Base-by-base conservation (phyloP, 306 rosid genomes). In the Hippophae tibetana region DNA sequence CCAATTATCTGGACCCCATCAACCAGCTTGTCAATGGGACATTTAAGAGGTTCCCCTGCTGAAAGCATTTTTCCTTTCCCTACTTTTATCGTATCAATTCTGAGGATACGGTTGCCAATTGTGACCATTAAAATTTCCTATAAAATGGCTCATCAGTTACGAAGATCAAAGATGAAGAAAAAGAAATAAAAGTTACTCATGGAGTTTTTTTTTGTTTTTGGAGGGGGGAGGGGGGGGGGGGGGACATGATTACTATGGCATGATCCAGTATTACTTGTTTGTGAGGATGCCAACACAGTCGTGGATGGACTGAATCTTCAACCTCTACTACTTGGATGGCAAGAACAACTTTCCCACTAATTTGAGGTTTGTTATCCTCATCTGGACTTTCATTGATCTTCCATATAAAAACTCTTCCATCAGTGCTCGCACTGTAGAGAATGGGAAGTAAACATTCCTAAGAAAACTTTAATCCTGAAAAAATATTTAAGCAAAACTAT, bases 201-300 rank as follows among this genome's bases (percentile, higher is more conserved):
- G 38, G 38, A 31, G 38, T 18, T 18, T 18, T 18, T 18, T 18
- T 18, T 18, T 18, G 0, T 18, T 18, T 18, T 0, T 18, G 23
- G 23, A n/a, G 18, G 18, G 18, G 18, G 18, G 18, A 0, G 23
- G 23, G 23, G 23, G 23, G 23, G 23, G 23, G 23, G 23, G 23
- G 64, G 66, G 70, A 67, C 46, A 64, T 8, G 45, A 57, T 47
- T 48, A 60, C 41, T 47, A 31, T 31, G 38, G 38, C 38, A 31
- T 31, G 38, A 61, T 47, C 64, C n/a, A 26, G 6, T 8, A 31
- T 78, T 81, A 84, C 92, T 79, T 81, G 92, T 72, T 84, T 84
- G 79, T 81, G 92, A 62, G 87, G 87, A 72, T 84, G 92, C 92
- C 92, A 84, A 73, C 92, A 84, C 41, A 84, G 74, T 65, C 87